phyloP scores from a whole-genome alignment of 2,329 filamentous ascomycete genomes.

The Graphilbum fragrans region DNA sequence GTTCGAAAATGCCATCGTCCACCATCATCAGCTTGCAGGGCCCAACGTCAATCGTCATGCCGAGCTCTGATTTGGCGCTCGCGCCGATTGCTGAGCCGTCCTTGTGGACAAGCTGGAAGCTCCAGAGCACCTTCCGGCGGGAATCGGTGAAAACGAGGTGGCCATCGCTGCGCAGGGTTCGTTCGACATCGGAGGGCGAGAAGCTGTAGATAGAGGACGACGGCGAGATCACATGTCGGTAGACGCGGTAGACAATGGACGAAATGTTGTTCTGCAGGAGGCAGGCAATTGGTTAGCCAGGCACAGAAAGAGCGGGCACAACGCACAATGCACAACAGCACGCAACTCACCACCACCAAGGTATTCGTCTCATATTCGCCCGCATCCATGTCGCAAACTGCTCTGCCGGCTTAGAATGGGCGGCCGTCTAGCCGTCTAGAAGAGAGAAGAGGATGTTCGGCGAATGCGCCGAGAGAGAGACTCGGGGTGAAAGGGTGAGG shows the following conservation, averaged over 20 bases:
- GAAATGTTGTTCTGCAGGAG: constrained; percentile 40
- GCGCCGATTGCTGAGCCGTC: constrained; percentile 19
- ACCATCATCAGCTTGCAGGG: constrained; percentile 29
- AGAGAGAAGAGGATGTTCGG: no score
- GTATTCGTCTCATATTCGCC: constrained; percentile 52
- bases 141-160: constrained; percentile 41
- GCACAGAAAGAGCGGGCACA: not conserved
- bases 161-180: constrained; percentile 36
- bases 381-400: constrained; percentile 36
- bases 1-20: constrained; percentile 41
- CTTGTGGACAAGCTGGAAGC: constrained; percentile 35
- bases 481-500: no score
- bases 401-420: not conserved
- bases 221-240: constrained; percentile 33
- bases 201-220: constrained; percentile 28
- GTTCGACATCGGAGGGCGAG: constrained; percentile 38
- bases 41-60: constrained; percentile 27
- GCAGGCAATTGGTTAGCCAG: not conserved
- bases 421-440: no score
- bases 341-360: constrained; percentile 39
- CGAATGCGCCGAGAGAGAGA: no score
- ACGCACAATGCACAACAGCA: not conserved
- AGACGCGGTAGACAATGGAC: constrained; percentile 41
- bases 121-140: constrained; percentile 38
- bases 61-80: constrained; percentile 17